These are phyloP conservation scores for Fusarium sarcochroum DNA, from an alignment of 2,329 filamentous ascomycete species.

Conservation along the genomic window DNA sequence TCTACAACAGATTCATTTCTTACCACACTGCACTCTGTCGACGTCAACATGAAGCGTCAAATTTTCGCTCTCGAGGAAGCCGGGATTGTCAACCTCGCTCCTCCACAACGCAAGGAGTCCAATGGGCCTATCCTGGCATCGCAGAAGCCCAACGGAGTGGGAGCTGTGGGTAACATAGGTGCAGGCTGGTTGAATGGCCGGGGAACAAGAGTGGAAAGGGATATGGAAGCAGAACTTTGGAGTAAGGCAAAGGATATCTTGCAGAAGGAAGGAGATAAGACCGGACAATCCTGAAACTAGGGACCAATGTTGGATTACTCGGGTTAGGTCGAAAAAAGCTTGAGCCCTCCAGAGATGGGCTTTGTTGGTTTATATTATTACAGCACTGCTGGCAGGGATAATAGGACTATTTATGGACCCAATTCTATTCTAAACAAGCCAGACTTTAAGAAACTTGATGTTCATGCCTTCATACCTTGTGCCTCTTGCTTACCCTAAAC, in stretches of 20 bases:
- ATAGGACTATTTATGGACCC: background rate
- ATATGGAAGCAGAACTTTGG: constrained; percentile 89
- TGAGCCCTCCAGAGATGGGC: background rate
- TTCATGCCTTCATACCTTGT: background rate
- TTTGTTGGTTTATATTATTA: no score
- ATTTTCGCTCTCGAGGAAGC: constrained; percentile 87
- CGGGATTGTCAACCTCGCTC: constrained; percentile 73
- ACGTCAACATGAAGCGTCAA: constrained; percentile 76
- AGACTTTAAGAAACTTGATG: background rate
- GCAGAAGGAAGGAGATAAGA: constrained; percentile 50
- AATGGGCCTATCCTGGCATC: constrained; percentile 58
- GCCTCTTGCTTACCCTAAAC: background rate
- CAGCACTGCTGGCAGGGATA: background rate
- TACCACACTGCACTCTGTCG: constrained; percentile 78
- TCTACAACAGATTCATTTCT: constrained; percentile 77
- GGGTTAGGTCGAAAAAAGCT: background rate
- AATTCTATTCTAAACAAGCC: background rate
- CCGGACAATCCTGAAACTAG: constrained; percentile 13
- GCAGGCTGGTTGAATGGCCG: constrained; percentile 92
- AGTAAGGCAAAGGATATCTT: constrained; percentile 57
- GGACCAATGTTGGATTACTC: background rate
- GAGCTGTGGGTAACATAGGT: constrained; percentile 75
- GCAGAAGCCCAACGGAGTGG: constrained; percentile 68
- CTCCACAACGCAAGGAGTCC: constrained; percentile 52
- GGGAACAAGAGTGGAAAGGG: constrained; percentile 83